Percentiles rank a stretch among this genome's conserved stretches.
These are phyloP conservation scores for Beauveria sp. DNA, from an alignment of 2,329 filamentous ascomycete genomes.

Conservation along the genomic window DNA sequence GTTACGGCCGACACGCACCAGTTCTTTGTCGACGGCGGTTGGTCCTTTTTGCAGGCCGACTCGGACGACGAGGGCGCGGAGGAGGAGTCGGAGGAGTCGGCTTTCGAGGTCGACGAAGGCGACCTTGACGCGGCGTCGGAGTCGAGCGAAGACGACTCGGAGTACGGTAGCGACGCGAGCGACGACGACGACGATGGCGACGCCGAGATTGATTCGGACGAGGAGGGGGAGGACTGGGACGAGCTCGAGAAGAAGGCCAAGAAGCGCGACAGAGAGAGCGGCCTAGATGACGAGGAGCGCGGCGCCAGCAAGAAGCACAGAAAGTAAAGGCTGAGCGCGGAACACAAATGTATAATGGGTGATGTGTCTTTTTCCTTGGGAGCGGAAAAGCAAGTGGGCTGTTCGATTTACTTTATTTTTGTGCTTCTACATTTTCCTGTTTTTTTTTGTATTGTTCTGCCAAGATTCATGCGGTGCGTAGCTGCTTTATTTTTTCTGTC, in stretches of 20 bases:
- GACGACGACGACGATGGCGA: constrained; percentile 68
- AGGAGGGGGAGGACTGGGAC: constrained; percentile 87
- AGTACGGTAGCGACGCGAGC: constrained; percentile 85
- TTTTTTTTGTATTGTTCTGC: not conserved
- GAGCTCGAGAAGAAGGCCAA: constrained; percentile 86
- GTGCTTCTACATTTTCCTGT: not conserved
- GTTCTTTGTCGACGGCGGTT: constrained; percentile 93
- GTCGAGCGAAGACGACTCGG: constrained; percentile 72
- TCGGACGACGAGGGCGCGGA: constrained; percentile 72
- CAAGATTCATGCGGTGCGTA: not conserved
- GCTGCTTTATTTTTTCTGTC: not conserved
- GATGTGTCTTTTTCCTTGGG: not conserved
- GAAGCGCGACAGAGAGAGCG: constrained; percentile 65
- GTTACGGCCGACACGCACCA: constrained; percentile 87
- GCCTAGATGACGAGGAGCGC: constrained; percentile 57
- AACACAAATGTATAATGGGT: not conserved
- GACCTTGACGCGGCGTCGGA: constrained; percentile 79
- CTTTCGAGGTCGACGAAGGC: constrained; percentile 82
- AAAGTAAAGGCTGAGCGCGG: constrained; percentile 19
- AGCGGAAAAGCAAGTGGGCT: constrained; percentile 3
- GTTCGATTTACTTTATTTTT: not conserved
- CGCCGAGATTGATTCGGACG: constrained; percentile 58
- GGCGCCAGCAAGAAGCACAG: constrained; percentile 56
- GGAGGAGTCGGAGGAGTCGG: constrained; percentile 77
- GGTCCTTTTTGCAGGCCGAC: constrained; percentile 84